Percentiles rank a stretch among this genome's conserved stretches.
Conservation (phyloP, 768 basidiomycete genomes). For the Lentinula raphanica region DNA sequence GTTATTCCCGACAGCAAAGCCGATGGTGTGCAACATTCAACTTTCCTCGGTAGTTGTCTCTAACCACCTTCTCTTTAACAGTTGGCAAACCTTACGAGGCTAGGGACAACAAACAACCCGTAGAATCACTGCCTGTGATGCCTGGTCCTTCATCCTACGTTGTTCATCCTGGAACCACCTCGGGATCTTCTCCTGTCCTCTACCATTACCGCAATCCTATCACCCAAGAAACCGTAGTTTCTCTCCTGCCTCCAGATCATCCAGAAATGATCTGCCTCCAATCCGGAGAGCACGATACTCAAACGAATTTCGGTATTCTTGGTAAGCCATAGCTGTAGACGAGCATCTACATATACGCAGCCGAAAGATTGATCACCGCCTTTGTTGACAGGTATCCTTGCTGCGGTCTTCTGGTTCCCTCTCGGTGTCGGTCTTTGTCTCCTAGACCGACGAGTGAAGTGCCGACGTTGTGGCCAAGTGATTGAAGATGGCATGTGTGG, state of each 20-base stretch:
- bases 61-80: background rate
- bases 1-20: conserved; percentile 22
- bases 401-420: conserved; percentile 84
- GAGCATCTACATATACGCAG: background rate
- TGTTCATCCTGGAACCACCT: conserved; percentile 16
- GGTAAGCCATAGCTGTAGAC: conserved; percentile 37
- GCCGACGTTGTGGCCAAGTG: conserved; percentile 43
- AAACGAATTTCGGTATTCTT: conserved; percentile 64
- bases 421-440: conserved; percentile 74
- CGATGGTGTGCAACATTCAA: background rate
- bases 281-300: conserved; percentile 57
- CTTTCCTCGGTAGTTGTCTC: background rate
- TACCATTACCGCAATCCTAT: conserved; percentile 66
- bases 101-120: conserved; percentile 13
- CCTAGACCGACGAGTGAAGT: conserved; percentile 66
- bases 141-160: conserved; percentile 19
- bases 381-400: conserved; percentile 55
- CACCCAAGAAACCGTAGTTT: conserved; percentile 53
- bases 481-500: conserved; percentile 41
- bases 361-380: background rate
- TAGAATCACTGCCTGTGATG: background rate
- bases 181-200: conserved; percentile 42
- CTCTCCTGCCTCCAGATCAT: conserved; percentile 68
- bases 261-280: conserved; percentile 87
- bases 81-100: background rate